phyloP scores from a whole-genome alignment of 2,329 filamentous ascomycete species.

The Trichoderma atrobrunneum region DNA sequence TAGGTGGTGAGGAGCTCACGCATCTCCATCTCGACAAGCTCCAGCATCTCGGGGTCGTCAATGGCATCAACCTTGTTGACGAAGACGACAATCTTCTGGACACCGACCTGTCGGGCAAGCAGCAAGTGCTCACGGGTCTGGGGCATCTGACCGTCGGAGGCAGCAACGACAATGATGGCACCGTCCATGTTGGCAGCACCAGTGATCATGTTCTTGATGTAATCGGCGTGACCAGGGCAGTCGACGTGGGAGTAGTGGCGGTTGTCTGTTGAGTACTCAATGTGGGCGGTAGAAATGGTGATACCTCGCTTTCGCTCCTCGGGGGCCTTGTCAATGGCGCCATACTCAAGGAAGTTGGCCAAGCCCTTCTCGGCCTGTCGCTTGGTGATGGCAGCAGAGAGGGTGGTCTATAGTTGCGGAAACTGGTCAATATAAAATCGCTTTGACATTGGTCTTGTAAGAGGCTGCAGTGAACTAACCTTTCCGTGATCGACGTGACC shows the following conservation, averaged over 20 bases:
- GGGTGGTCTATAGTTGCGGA: slow-evolving; percentile 69
- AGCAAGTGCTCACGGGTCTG: slow-evolving; percentile 98
- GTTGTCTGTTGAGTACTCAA: slow-evolving; percentile 92
- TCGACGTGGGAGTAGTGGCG: slow-evolving; percentile 99
- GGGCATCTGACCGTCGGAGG: slow-evolving; percentile 98
- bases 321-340: slow-evolving; percentile 96
- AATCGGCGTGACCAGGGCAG: slow-evolving; percentile 99
- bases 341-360: slow-evolving; percentile 95
- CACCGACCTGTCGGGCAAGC: slow-evolving; percentile 95
- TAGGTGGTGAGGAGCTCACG: slow-evolving; percentile 90
- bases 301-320: slow-evolving; percentile 99
- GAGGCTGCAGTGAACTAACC: slow-evolving; percentile 49
- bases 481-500: slow-evolving; percentile 99
- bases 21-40: slow-evolving; percentile 99
- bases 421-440: not conserved
- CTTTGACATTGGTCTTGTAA: not conserved
- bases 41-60: slow-evolving; percentile 98
- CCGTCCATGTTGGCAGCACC: slow-evolving; percentile 99
- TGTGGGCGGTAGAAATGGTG: slow-evolving; percentile 96
- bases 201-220: slow-evolving; percentile 99
- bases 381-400: slow-evolving; percentile 98
- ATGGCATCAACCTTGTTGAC: slow-evolving; percentile 99
- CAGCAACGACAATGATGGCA: slow-evolving; percentile 96
- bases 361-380: slow-evolving; percentile 91
- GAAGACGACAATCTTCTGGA: slow-evolving; percentile 97